Evolutionary conservation across 495 filamentous ascomycete genomes (phyloP).

Genomic region (Halenospora varia): DNA sequence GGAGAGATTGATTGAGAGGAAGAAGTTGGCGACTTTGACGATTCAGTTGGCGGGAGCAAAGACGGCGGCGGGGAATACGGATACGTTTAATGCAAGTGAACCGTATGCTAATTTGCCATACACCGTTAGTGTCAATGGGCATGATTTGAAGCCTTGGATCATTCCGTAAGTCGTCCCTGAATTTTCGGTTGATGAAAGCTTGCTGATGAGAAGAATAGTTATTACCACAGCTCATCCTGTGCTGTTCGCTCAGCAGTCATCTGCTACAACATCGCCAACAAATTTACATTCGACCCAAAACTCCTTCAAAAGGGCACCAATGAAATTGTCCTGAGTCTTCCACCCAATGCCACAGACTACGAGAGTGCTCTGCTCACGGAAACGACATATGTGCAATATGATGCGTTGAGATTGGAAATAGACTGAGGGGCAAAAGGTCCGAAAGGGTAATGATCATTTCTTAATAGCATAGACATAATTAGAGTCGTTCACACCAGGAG

Average conservation of each 20-base stretch:
- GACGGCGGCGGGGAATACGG: constrained; percentile 52
- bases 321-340: constrained; percentile 44
- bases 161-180: constrained; percentile 39
- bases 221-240: constrained; percentile 43
- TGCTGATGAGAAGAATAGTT: constrained; percentile 21
- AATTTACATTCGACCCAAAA: constrained; percentile 42
- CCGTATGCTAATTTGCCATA: constrained; percentile 42
- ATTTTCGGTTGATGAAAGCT: neutral
- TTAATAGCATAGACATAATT: too few relatives aligned
- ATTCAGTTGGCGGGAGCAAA: constrained; percentile 55
- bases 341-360: constrained; percentile 47
- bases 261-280: constrained; percentile 51
- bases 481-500: too few relatives aligned
- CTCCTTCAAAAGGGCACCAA: constrained; percentile 44
- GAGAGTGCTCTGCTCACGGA: constrained; percentile 49
- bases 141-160: constrained; percentile 39
- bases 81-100: constrained; percentile 43
- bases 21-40: constrained; percentile 44
- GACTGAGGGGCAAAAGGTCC: too few relatives aligned
- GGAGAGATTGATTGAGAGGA: constrained; percentile 15
- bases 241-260: constrained; percentile 50
- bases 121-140: constrained; percentile 38
- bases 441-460: too few relatives aligned
- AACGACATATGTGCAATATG: constrained; percentile 55
- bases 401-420: constrained; percentile 52